Percentiles rank a stretch among this genome's conserved stretches.
Evolutionary conservation across 2,329 filamentous ascomycete genomes (phyloP).

Genomic region (Stachybotrys echinatus): DNA sequence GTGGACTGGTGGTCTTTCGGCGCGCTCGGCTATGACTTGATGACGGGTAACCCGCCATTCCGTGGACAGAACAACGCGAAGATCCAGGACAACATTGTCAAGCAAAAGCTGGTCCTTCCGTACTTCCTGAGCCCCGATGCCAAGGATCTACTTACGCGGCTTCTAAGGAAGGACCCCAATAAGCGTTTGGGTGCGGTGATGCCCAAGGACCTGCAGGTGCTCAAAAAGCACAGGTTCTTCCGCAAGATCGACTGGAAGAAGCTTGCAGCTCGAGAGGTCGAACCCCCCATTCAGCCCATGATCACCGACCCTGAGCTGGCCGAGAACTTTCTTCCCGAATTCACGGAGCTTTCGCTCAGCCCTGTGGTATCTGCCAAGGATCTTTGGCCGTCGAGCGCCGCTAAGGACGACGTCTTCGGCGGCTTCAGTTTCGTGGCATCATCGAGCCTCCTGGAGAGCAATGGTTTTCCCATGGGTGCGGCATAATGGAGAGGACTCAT

Average conservation of each 20-base stretch:
- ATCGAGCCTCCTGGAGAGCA: slow-evolving; percentile 48
- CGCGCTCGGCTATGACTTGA: slow-evolving; percentile 83
- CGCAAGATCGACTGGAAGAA: slow-evolving; percentile 92
- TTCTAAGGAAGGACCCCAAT: slow-evolving; percentile 85
- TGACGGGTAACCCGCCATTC: slow-evolving; percentile 91
- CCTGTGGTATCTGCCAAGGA: slow-evolving; percentile 52
- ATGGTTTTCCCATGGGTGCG: slow-evolving; percentile 29
- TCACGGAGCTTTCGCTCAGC: slow-evolving; percentile 79
- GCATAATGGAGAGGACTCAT: slow-evolving; percentile 9
- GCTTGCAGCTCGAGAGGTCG: slow-evolving; percentile 74
- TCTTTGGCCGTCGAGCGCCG: slow-evolving; percentile 30
- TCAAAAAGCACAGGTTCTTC: slow-evolving; percentile 96
- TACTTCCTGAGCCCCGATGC: slow-evolving; percentile 90
- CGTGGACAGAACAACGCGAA: slow-evolving; percentile 86
- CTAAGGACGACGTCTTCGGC: slow-evolving; percentile 54
- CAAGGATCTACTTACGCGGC: slow-evolving; percentile 85
- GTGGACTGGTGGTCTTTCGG: slow-evolving; percentile 99
- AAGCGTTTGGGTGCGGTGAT: slow-evolving; percentile 87
- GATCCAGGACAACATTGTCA: slow-evolving; percentile 92
- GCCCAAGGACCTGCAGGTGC: slow-evolving; percentile 76
- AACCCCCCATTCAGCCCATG: slow-evolving; percentile 85
- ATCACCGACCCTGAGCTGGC: slow-evolving; percentile 94
- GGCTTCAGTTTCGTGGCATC: slow-evolving; percentile 61
- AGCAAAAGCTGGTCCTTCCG: slow-evolving; percentile 81
- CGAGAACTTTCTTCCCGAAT: slow-evolving; percentile 93